These are phyloP conservation scores for Barnettozyma sucrosica DNA, from an alignment of 805 yeast genomes.

Conservation along the genomic window DNA sequence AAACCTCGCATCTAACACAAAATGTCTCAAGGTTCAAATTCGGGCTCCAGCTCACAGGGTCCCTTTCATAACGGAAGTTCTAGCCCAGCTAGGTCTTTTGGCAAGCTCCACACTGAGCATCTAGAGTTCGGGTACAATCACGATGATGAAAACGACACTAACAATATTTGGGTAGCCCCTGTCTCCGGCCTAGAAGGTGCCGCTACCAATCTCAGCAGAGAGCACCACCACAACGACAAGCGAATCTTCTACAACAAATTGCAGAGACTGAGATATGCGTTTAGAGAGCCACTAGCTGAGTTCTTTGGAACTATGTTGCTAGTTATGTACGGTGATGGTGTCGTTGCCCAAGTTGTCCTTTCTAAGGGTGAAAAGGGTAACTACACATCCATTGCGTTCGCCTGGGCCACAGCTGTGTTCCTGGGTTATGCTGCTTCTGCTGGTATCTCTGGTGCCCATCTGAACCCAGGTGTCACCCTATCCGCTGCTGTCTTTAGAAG, in stretches of 20 bases:
- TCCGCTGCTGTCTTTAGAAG: slow-evolving; percentile 43
- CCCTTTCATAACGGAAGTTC: background rate
- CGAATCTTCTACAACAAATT: slow-evolving; percentile 16
- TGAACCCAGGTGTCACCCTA: slow-evolving; percentile 49
- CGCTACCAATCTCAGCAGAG: slow-evolving; percentile 19
- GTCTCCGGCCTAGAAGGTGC: slow-evolving; percentile 25
- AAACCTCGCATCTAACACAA: background rate
- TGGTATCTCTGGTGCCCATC: slow-evolving; percentile 55
- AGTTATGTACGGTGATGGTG: slow-evolving; percentile 43
- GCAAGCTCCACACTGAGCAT: background rate
- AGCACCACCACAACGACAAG: slow-evolving; percentile 7
- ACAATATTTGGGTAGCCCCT: slow-evolving; percentile 18
- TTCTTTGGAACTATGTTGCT: slow-evolving; percentile 44
- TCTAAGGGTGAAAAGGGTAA: slow-evolving; percentile 36
- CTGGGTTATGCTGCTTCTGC: slow-evolving; percentile 46
- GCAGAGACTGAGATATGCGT: slow-evolving; percentile 25
- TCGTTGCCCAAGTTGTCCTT: slow-evolving; percentile 38
- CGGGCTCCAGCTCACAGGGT: background rate
- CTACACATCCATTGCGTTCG: slow-evolving; percentile 36
- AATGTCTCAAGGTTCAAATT: background rate
- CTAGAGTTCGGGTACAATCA: background rate
- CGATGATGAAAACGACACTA: slow-evolving; percentile 6
- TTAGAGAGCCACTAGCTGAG: slow-evolving; percentile 46
- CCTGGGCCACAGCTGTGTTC: slow-evolving; percentile 53
- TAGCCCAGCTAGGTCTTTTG: background rate